A percentile compares a stretch with the other conserved stretches of the same genome.
These are phyloP conservation scores for Pythium utonaiense DNA, from an alignment of 352 stramenopile genomes.

Conservation along the genomic window DNA sequence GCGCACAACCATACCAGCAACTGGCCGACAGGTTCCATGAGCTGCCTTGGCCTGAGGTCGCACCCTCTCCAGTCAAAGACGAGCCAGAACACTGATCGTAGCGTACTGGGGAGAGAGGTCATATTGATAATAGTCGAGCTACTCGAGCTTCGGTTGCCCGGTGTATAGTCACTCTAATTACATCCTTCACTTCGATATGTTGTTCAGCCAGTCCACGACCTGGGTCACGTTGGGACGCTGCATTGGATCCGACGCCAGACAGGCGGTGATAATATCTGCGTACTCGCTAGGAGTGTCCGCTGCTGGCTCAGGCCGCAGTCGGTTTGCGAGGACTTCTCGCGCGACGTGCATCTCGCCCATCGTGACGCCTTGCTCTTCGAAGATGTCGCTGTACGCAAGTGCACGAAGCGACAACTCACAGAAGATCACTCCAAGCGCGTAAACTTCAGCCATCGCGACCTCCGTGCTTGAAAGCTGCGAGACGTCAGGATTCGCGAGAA, in stretches of 20 bases:
- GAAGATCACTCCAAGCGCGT: constrained; percentile 67
- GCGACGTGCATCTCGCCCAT: constrained; percentile 65
- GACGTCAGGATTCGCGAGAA: constrained; percentile 28
- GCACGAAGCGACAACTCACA: constrained; percentile 58
- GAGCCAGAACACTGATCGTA: not conserved
- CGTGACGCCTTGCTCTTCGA: constrained; percentile 42
- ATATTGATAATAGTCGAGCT: constrained; percentile 5
- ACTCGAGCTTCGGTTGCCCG: not conserved
- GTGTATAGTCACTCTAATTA: not conserved
- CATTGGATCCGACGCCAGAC: constrained; percentile 46
- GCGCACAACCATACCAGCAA: constrained; percentile 62
- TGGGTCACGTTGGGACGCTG: constrained; percentile 41
- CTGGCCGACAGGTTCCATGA: constrained; percentile 57
- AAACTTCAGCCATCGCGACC: constrained; percentile 46
- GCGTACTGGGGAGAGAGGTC: no score
- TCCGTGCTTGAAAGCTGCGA: not conserved
- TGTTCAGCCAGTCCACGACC: constrained; percentile 29
- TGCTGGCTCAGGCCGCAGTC: constrained; percentile 36
- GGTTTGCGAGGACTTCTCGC: constrained; percentile 40
- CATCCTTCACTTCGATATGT: not conserved
- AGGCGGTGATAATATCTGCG: constrained; percentile 36
- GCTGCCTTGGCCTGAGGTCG: constrained; percentile 38
- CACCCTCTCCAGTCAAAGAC: not conserved
- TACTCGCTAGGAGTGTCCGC: constrained; percentile 43
- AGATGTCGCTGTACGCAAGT: constrained; percentile 43